Conservation (phyloP, 768 basidiomycete genomes). For the Kwoniella shandongensis region DNA sequence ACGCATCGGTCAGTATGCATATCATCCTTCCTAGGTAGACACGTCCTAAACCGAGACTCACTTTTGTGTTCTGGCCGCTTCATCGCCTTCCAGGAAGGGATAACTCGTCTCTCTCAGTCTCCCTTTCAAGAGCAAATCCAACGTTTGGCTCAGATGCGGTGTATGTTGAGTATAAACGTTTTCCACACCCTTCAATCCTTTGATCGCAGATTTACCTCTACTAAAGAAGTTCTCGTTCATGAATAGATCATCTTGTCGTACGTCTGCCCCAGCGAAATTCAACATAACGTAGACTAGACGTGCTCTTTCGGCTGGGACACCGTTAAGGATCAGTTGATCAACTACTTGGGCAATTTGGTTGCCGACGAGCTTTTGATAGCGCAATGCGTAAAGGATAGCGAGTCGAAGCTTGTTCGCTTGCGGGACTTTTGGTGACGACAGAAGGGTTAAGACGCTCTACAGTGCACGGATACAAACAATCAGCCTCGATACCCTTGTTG, state of each 20-base stretch:
- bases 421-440: slow-evolving; percentile 68
- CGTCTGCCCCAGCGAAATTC: slow-evolving; percentile 90
- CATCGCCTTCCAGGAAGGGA: slow-evolving; percentile 77
- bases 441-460: slow-evolving; percentile 77
- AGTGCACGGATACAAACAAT: not conserved
- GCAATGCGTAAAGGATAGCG: slow-evolving; percentile 86
- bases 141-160: slow-evolving; percentile 86
- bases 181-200: slow-evolving; percentile 96
- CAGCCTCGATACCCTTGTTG: not conserved
- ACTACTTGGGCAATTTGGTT: slow-evolving; percentile 69
- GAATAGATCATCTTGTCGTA: slow-evolving; percentile 95
- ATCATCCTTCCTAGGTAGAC: too few relatives aligned
- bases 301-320: slow-evolving; percentile 59
- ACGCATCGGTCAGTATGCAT: not conserved
- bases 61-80: slow-evolving; percentile 60
- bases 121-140: slow-evolving; percentile 85
- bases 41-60: too few relatives aligned
- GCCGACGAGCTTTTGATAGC: slow-evolving; percentile 87
- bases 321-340: slow-evolving; percentile 53
- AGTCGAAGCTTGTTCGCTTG: slow-evolving; percentile 81
- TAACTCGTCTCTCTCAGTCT: slow-evolving; percentile 82
- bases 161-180: slow-evolving; percentile 98
- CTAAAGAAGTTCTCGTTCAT: slow-evolving; percentile 92
- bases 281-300: slow-evolving; percentile 76
- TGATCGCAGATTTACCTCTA: slow-evolving; percentile 88